Evolutionary conservation across 805 yeast species (phyloP), one percentile per base, ranked within the genome.

Genomic region (Candida parachauliodes): DNA sequence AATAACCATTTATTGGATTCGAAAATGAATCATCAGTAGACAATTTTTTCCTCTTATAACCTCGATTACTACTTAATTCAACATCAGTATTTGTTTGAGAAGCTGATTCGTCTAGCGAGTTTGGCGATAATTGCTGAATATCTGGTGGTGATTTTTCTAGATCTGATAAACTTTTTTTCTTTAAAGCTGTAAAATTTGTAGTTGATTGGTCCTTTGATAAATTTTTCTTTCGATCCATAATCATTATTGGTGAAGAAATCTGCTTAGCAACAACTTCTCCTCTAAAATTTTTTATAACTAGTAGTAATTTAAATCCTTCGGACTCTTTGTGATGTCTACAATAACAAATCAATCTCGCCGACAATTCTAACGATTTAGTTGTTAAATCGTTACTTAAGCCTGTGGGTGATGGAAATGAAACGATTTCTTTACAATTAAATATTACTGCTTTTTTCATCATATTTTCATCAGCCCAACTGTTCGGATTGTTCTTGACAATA

Each of bases 291-390:
- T 77, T 81, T 34, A 91, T 54, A 3, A 83, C 76, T 44, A 86
- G 77, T 32, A 86, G 61, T 27, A 85, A 65, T 52, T 77, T 79
- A 66, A 89, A 91, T 1, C 98, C 98, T 28, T 74, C 74, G n/a
- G 81, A 68, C 45, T 89, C 96, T 47, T 80, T 79, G 60, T 93
- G 98, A 60, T 93, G 98, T 47, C 98, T 78, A 63, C 98, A 93
- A 58, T 93, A 91, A 60, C 98, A 91, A 8, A 91, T 91, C 28
- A 93, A 78, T 60, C 98, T 77, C 17, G 96, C 76, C 25, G 74
- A 60, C 23, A 77, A 52, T 29, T 76, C 80, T 27, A 77, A 52
- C 2, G 68, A 55, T 46, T 70, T 72, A 11, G 52, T 44, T 40
- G 54, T 31, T 43, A 49, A 54, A 27, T 49, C 54, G 35, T 52